Evolutionary conservation across 345 rosid species (phyloP), one percentile per base, ranked within the genome.

Genomic region (Salix suchowensis): DNA sequence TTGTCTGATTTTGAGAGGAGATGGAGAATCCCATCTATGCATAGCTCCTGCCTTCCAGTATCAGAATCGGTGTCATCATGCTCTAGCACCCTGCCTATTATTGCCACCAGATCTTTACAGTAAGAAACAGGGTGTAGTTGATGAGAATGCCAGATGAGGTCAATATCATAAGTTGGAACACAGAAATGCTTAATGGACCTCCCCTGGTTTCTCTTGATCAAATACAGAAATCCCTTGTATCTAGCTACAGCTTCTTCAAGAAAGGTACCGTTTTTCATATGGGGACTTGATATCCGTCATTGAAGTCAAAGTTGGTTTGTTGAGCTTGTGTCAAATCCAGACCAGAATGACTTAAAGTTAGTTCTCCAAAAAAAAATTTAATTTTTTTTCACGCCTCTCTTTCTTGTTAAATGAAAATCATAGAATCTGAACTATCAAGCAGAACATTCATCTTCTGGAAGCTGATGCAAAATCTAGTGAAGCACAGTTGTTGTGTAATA

Each of bases 101-200:
- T 42, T 69, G 67, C 74, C 76, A 50, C 65, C 26, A 76, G 67
- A 76, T 85, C 82, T 23, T 83, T 74, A 39, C 48, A 44, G 75
- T 74, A 66, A 67, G 72, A 73, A 67, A 67, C 58, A 69, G 80
- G 80, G 42, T 58, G 55, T 39, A 76, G 60, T 40, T 70, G 83
- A 39, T 77, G 82, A 55, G 82, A 52, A 30, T 74, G 85, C 80
- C 81, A 82, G 42, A 79, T 77, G 19, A 86, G 83, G 75, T 81
- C 86, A 36, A 77, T 81, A 74, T 83, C 83, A 44, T 82, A 77
- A 7, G 84, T 77, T 24, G 84, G 85, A 77, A 84, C 78, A 37
- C 78, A 79, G 54, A 71, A 84, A 13, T 28, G 55, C 26, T 73
- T 60, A n/a, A 64, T 44, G 1, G 72, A 65, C 19, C 69, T 82